Base-by-base conservation (phyloP, 2,329 filamentous ascomycete species). In the Calonectria multiphialidica region DNA sequence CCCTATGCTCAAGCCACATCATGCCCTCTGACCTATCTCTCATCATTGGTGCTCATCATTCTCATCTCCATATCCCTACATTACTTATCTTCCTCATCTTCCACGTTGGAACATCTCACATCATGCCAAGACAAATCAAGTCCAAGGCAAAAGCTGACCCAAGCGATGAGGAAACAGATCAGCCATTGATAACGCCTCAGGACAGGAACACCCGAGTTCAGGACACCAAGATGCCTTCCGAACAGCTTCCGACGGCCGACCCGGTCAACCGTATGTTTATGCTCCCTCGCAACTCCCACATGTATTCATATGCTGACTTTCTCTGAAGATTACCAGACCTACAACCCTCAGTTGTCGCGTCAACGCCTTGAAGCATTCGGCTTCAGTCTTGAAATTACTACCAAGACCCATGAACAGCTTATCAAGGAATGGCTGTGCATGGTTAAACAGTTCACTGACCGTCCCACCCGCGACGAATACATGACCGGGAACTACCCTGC, bases 311-410 rank as follows among this genome's bases (percentile, higher is more conserved):
- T 33, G 25, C 55, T 71, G 12, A 64, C 16, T 25, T 9, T 42
- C 3, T 18, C 18, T 37, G 6, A 44, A 67, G 64, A 15, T 1
- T 63, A 40, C 18, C 47, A 16, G 15, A 10, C 28, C 1, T 71
- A 67, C 25, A 44, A 67, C 47, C 44, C 55, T 9, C 53, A 63
- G 12, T 18, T 71, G 16, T 63, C 69, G 7, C 21, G 47, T 21
- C 25, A 45, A 7, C 16, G 53, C 10, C 6, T 67, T n/a, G 30
- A 64, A 5, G 30, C 49, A 15, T 6, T 18, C 7, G 69, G 69
- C 1, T 63, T 64, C 40, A 10, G 21, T 12, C 18, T 13, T 4
- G 18, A 16, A 8, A 30, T 64, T 5, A 57, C 63, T 9, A 9
- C 4, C 3, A 53, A 66, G 5, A 23, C 13, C 2, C 35, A 23